Conservation (phyloP, 1,284 basidiomycete species). For the Cutaneotrichosporon sp. region DNA sequence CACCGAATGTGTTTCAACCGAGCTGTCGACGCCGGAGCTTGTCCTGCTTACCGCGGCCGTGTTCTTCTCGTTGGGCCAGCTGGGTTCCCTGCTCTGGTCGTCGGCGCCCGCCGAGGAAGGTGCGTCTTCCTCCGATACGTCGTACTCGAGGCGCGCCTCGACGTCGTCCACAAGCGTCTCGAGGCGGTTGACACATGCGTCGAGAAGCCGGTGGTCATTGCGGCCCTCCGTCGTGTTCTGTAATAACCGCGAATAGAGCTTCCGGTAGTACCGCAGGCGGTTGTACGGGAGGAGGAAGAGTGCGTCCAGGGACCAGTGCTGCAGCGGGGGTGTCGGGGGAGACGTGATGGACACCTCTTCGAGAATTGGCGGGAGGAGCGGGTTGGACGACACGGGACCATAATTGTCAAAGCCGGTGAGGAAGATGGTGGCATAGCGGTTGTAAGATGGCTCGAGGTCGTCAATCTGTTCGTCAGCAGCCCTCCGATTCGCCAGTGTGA, state of each 20-base stretch:
- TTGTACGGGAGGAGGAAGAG: constrained; percentile 82
- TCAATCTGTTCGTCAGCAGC: constrained; percentile 64
- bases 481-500: neutral
- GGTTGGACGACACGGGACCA: constrained; percentile 73
- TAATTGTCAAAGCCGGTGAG: constrained; percentile 77
- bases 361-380: constrained; percentile 68
- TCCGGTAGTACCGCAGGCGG: constrained; percentile 88
- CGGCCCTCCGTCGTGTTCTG: constrained; percentile 84
- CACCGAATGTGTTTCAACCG: constrained; percentile 42
- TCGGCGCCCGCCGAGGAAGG: constrained; percentile 11
- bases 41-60: constrained; percentile 29
- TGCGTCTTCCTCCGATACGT: constrained; percentile 44
- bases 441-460: constrained; percentile 83
- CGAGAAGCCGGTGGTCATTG: constrained; percentile 79
- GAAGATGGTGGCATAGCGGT: constrained; percentile 72
- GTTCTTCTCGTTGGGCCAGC: constrained; percentile 41
- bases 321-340: constrained; percentile 57
- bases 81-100: constrained; percentile 29
- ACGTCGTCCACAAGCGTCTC: constrained; percentile 69
- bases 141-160: constrained; percentile 60
- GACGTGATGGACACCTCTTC: constrained; percentile 65
- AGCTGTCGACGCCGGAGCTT: constrained; percentile 45
- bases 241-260: constrained; percentile 80
- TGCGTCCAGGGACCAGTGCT: constrained; percentile 77
- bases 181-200: constrained; percentile 76